Evolutionary conservation across 208 protist species (phyloP), one percentile per base, ranked within the genome.

Genomic region (Wallacemonas rigidus): DNA sequence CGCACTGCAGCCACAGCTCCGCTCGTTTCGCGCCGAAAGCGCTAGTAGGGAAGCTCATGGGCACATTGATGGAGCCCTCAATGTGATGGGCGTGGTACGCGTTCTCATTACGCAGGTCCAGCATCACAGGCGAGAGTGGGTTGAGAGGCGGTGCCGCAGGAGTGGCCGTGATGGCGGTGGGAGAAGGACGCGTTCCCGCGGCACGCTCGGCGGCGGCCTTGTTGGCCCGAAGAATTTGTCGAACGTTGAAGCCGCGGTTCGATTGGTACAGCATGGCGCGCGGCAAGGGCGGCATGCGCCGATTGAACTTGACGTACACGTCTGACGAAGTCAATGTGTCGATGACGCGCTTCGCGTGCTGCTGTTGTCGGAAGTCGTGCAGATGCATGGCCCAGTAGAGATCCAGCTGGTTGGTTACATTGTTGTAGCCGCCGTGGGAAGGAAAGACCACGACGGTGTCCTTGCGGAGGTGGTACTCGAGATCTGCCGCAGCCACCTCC

Each of bases 1-100:
- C 45, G 54, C 87, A 90, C 69, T 91, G 87, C 39, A 95, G 80
- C 90, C 90, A 95, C 69, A 95, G 71, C 76, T 95, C 90, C 36
- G 87, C 90, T 53, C 82, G 77, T 72, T 90, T 91, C 2, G 87
- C 90, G 9, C 87, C 85, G 67, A 85, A 92, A 1, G 71, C 79
- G 38, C 53, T 71, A n/a, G 78, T 82, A 9, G 90, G 90, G 62
- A 91, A 95, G 54, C 75, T 92, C 87, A 95, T 91, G 2, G 90
- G 87, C 38, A 92, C 73, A 67, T 85, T 87, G 9, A 92, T 79
- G 40, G 85, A 68, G 50, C 84, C 87, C 35, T 74, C 55, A 1
- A 92, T 14, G 73, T 95, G 90, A 57, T 72, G 67, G 39, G 45
- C 67, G 74, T 87, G 82, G 64, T 95, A 91, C 36, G 51, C 63